Conservation (phyloP, 192 early-diverging fungal species). For the Mortierella hygrophila region DNA sequence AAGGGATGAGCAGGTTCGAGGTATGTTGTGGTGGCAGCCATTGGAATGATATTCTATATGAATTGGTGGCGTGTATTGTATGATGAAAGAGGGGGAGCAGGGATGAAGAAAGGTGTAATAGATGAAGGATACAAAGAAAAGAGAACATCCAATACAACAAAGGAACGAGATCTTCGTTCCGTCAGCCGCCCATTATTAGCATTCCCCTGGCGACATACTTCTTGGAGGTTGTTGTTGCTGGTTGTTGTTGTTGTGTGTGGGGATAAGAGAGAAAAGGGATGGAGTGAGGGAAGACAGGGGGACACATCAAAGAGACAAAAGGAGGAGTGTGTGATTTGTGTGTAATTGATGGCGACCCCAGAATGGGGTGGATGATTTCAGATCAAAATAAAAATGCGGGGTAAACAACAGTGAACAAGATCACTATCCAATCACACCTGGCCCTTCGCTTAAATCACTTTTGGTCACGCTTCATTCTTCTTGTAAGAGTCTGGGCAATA, state of each 20-base stretch:
- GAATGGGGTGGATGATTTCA: background rate
- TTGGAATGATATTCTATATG: background rate
- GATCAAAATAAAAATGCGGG: background rate
- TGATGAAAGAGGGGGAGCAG: background rate
- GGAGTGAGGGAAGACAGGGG: background rate
- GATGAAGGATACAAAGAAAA: background rate
- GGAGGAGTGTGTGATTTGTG: background rate
- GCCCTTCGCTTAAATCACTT: background rate
- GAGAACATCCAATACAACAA: too few species aligned
- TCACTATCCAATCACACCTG: background rate
- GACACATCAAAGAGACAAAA: background rate
- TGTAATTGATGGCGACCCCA: background rate
- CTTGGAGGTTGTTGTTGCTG: background rate
- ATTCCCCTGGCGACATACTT: too few species aligned
- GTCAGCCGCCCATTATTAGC: too few species aligned
- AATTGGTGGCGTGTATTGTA: slow-evolving; percentile 11
- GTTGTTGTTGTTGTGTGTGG: background rate
- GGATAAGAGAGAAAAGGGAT: background rate
- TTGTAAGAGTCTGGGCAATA: too few species aligned
- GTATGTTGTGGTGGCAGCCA: background rate
- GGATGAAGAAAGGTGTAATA: background rate
- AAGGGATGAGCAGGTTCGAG: background rate
- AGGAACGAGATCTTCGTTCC: background rate
- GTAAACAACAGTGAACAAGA: background rate
- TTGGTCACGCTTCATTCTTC: background rate